Conservation (phyloP, 805 yeast species). For the Cyberlindnera samutprakarnensis region DNA sequence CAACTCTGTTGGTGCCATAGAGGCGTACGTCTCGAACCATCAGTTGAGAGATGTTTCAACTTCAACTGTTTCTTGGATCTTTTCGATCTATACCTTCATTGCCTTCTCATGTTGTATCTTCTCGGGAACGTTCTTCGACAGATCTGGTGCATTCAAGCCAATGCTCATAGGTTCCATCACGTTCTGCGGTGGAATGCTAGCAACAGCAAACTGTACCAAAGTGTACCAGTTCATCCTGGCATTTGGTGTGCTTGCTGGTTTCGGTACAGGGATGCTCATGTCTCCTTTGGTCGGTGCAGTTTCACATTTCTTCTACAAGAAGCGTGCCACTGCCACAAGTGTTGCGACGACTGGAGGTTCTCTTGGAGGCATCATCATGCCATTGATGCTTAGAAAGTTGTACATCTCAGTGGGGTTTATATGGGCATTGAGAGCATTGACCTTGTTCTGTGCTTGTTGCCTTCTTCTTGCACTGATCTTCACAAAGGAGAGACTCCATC, state of each 20-base stretch:
- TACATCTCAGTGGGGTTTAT: slow-evolving; percentile 38
- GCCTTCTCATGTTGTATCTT: slow-evolving; percentile 28
- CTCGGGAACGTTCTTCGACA: slow-evolving; percentile 40
- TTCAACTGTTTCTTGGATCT: slow-evolving; percentile 51
- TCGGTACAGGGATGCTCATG: slow-evolving; percentile 39
- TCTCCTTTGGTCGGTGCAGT: slow-evolving; percentile 36
- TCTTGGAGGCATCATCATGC: slow-evolving; percentile 42
- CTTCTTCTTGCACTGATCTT: slow-evolving; percentile 20
- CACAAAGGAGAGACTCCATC: slow-evolving; percentile 27
- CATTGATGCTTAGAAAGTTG: slow-evolving; percentile 36
- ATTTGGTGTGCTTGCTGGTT: slow-evolving; percentile 39
- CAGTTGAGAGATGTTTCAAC: slow-evolving; percentile 39
- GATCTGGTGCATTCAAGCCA: slow-evolving; percentile 33
- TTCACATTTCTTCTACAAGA: slow-evolving; percentile 36
- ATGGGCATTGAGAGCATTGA: slow-evolving; percentile 46
- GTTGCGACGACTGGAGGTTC: slow-evolving; percentile 44
- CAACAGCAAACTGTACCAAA: slow-evolving; percentile 35
- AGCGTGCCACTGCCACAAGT: slow-evolving; percentile 38
- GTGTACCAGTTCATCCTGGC: slow-evolving; percentile 46
- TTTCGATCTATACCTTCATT: slow-evolving; percentile 27
- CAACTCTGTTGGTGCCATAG: slow-evolving; percentile 54
- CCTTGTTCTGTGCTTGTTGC: slow-evolving; percentile 30
- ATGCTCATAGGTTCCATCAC: slow-evolving; percentile 31
- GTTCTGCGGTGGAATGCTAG: slow-evolving; percentile 32
- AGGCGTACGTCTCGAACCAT: slow-evolving; percentile 46